Evolutionary conservation across 345 rosid species (phyloP), one percentile per base, ranked within the genome.

Genomic region (Viola odorata): DNA sequence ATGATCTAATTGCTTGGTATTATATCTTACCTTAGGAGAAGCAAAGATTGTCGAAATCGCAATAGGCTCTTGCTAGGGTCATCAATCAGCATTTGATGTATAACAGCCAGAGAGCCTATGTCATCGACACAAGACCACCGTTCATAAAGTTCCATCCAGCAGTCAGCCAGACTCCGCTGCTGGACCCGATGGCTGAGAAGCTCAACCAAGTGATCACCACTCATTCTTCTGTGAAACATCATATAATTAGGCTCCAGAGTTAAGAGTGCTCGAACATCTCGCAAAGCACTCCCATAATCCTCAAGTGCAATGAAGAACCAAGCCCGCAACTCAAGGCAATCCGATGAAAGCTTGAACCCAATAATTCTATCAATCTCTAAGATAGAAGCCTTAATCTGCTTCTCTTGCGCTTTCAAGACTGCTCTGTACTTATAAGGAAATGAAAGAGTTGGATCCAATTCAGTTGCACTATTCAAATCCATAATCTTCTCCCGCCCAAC

Each of bases 81-180:
- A 67, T 79, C 79, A 55, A 42, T 77, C 55, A 92, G 86, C 97
- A 92, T 92, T 75, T 83, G 91, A 69, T 87, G 87, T 69, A 86
- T 80, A 76, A 84, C 90, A 63, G 97, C 89, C 67, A 92, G 77
- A 17, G 95, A 88, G 37, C 90, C 98, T 54, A 89, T 76, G 73
- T 92, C 98, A 80, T 92, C 98, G 5, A 89, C 95, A n/a, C 80
- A 81, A 60, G 96, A 87, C 98, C 98, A 92, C 68, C 84, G 71
- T 12, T 87, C 96, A 54, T 85, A 87, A 65, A 92, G 91, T 66
- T 77, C 84, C 79, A 89, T 76, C 97, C 98, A 92, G 71, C 91
- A 89, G 61, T 87, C 94, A 12, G 87, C 96, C 53, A 80, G 82
- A 61, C 80, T 85, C 66, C 79, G 67, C 53, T 64, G 80, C 60